phyloP scores from a whole-genome alignment of 768 basidiomycete species.

The Psilocybe subaeruginosa region DNA sequence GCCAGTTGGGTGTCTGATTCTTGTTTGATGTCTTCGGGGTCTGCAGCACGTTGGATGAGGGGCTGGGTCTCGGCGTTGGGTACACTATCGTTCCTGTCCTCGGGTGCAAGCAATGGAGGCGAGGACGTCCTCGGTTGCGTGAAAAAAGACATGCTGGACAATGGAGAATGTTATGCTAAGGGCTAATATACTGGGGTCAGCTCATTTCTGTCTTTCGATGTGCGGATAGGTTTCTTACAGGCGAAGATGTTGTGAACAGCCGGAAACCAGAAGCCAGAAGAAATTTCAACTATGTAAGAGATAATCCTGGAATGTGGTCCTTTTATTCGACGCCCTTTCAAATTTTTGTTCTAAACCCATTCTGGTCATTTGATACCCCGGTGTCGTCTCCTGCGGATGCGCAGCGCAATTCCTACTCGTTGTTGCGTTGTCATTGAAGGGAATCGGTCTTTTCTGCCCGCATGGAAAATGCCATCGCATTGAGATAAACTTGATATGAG shows the following conservation, averaged over 20 bases:
- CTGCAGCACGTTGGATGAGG: background rate
- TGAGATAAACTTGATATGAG: too few species aligned
- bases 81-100: background rate
- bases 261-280: too few species aligned
- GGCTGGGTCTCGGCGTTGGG: background rate
- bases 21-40: background rate
- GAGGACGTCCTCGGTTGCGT: background rate
- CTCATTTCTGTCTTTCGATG: too few species aligned
- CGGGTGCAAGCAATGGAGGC: background rate
- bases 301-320: background rate
- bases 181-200: background rate
- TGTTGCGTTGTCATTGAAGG: background rate
- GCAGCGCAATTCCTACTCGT: background rate
- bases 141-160: background rate
- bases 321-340: background rate
- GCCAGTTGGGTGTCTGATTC: background rate
- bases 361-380: background rate
- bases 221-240: too few species aligned
- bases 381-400: background rate
- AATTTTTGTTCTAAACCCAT: too few species aligned
- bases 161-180: background rate
- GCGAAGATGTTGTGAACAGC: too few species aligned
- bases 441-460: background rate
- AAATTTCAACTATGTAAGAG: too few species aligned
- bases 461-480: background rate